phyloP scores from a whole-genome alignment of 2,329 filamentous ascomycete genomes.

The Graphilbum fragrans region DNA sequence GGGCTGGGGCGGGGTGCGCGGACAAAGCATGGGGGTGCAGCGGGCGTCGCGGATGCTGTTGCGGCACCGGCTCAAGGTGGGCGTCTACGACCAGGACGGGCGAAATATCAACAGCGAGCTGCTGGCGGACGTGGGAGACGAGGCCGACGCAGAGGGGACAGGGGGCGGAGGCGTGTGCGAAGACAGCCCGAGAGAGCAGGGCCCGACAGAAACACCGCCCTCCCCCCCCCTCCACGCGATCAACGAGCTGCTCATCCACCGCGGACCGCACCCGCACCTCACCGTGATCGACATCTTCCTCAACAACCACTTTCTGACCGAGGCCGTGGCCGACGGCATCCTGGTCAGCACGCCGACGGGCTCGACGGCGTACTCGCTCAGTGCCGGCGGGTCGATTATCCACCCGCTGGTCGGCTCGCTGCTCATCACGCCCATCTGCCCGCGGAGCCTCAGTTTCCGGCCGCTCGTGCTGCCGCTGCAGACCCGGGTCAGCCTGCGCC shows the following conservation, averaged over 20 bases:
- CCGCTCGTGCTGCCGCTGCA: conserved; percentile 82
- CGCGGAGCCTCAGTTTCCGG: conserved; percentile 81
- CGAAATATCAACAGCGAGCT: conserved; percentile 42
- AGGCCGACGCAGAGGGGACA: too few species aligned
- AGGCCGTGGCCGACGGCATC: conserved; percentile 90
- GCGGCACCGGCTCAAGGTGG: conserved; percentile 76
- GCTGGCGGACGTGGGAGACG: conserved; percentile 13
- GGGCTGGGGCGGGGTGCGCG: conserved; percentile 62
- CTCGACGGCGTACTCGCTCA: conserved; percentile 91
- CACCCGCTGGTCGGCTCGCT: conserved; percentile 85
- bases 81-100: conserved; percentile 63
- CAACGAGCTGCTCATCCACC: conserved; percentile 91
- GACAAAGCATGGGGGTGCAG: conserved; percentile 67
- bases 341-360: conserved; percentile 90
- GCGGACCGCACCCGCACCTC: conserved; percentile 79
- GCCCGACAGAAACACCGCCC: background rate
- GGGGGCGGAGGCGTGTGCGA: too few species aligned
- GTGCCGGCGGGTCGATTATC: conserved; percentile 82
- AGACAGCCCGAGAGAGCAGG: too few species aligned
- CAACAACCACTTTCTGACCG: conserved; percentile 79
- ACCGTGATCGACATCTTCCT: conserved; percentile 87
- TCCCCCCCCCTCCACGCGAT: conserved; percentile 54
- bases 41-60: conserved; percentile 72
- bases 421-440: conserved; percentile 87
- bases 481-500: conserved; percentile 67